Conservation (phyloP, 805 yeast genomes). For the Candida awuae region DNA sequence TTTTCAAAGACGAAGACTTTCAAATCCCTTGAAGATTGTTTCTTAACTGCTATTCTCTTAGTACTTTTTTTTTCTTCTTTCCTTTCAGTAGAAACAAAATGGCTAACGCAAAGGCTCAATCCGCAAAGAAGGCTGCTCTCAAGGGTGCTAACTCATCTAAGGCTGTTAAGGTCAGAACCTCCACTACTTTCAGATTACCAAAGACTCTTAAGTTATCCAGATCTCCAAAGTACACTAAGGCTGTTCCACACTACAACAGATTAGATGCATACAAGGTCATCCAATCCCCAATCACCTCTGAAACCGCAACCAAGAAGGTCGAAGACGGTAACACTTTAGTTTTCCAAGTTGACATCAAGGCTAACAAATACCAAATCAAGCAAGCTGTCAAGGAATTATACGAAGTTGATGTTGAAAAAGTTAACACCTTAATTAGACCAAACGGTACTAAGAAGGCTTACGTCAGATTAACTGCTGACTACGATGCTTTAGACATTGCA, state of each 20-base stretch:
- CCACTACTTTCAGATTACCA: slow-evolving; percentile 94
- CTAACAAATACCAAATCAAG: slow-evolving; percentile 99
- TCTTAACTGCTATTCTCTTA: background rate
- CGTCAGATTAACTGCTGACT: slow-evolving; percentile 97
- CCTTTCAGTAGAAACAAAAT: slow-evolving; percentile 7
- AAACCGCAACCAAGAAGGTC: slow-evolving; percentile 98
- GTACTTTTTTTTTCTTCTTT: background rate
- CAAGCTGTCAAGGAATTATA: slow-evolving; percentile 96
- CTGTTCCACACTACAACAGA: slow-evolving; percentile 97
- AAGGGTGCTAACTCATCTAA: slow-evolving; percentile 93
- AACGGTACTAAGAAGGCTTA: slow-evolving; percentile 99
- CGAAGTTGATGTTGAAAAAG: slow-evolving; percentile 88
- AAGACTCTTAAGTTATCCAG: slow-evolving; percentile 92
- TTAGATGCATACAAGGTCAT: slow-evolving; percentile 92
- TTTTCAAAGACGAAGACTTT: no score
- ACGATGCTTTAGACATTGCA: slow-evolving; percentile 99
- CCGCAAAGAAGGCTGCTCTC: slow-evolving; percentile 97
- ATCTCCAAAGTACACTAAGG: slow-evolving; percentile 91
- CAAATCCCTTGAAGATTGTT: background rate
- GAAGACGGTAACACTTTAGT: slow-evolving; percentile 99
- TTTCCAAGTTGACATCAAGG: slow-evolving; percentile 93
- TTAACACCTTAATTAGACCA: slow-evolving; percentile 97
- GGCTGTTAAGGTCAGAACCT: slow-evolving; percentile 88
- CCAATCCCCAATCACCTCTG: slow-evolving; percentile 92
- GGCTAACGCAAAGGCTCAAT: slow-evolving; percentile 73